Base-by-base conservation (phyloP, 495 filamentous ascomycete genomes). In the Delitschia confertaspora region DNA sequence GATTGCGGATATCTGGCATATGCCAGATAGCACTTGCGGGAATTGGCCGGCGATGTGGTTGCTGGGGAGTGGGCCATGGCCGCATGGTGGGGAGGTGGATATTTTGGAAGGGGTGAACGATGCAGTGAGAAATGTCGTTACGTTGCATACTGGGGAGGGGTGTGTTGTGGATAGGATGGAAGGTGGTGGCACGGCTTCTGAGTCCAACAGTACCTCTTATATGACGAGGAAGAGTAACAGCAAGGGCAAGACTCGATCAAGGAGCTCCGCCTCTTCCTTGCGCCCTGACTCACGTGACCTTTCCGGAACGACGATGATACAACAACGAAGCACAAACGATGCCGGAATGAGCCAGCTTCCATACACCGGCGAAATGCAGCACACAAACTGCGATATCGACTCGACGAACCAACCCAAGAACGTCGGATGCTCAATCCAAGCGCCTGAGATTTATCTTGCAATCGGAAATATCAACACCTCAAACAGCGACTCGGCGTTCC, bases 51-150 rank as follows among this genome's bases (percentile, higher is more conserved):
- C 62, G 0, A 27, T 58, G 7, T 65, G 58, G 62, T 24, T 57
- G 26, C 45, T 61, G 4, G 44, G 49, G 7, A 37, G 26, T 14
- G 16, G 14, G n/a, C 39, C 37, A 2, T 46, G 88, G 88, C 88
- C 85, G 0, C 54, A 61, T 3, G 69, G 71, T 18, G 64, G 63
- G 25, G 64, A 67, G 29, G 60, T 60, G 33, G 64, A 64, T 41
- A 60, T 60, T 26, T 41, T 65, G 21, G 60, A 65, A 37, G 58
- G 57, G 27, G 55, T 59, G 4, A 55, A 61, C 38, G 30, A 54
- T n/a, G 23, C 49, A 6, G 18, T n/a, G 1, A 6, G n/a, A 18
- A 65, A 65, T 33, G 26, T 39, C 4, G 54, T 60, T 38, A 60
- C 61, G 1, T 53, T 65, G 10, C 61, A 65, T 39, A 63, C 60